A percentile compares a stretch with the other conserved stretches of the same genome.
Evolutionary conservation across 2,329 filamentous ascomycete species (phyloP).

Genomic region (Myrmaecium sp.): DNA sequence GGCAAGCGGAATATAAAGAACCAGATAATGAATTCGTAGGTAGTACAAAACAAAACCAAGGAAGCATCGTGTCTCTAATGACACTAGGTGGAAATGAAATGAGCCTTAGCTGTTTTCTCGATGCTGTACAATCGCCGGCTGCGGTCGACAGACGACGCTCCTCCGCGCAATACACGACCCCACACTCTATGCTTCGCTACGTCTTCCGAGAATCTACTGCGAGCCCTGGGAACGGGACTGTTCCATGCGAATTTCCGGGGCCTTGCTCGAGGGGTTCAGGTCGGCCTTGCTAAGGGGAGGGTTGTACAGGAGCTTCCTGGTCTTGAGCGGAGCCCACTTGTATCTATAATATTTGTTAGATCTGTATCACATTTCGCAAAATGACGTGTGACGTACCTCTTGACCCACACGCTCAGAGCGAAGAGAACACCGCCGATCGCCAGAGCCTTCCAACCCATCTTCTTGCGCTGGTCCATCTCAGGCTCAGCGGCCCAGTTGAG

Average conservation of each 20-base stretch:
- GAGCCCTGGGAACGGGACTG: no score
- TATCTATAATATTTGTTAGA: conserved; percentile 37
- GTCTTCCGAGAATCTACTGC: no score
- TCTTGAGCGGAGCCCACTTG: conserved; percentile 96
- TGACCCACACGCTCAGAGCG: conserved; percentile 87
- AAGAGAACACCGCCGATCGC: conserved; percentile 63
- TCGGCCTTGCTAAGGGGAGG: conserved; percentile 34
- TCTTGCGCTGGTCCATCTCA: conserved; percentile 98
- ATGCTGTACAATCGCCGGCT: conserved; percentile 4
- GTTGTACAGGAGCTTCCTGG: conserved; percentile 80
- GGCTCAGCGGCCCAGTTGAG: conserved; percentile 98
- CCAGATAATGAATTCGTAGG: no score
- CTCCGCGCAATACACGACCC: not conserved
- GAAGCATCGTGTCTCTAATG: no score
- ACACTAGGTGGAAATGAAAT: no score
- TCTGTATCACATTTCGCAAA: conserved; percentile 1
- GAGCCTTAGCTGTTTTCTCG: conserved; percentile 4
- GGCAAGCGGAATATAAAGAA: no score
- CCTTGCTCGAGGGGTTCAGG: not conserved
- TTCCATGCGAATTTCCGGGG: conserved; percentile 2
- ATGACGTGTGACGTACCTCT: conserved; percentile 41
- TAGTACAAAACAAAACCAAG: conserved; percentile 6
- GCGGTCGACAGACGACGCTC: not conserved
- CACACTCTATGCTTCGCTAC: not conserved
- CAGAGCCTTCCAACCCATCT: conserved; percentile 97